These are phyloP conservation scores for Sporothrix dimorphospora DNA, from an alignment of 2,329 filamentous ascomycete species.

Conservation along the genomic window DNA sequence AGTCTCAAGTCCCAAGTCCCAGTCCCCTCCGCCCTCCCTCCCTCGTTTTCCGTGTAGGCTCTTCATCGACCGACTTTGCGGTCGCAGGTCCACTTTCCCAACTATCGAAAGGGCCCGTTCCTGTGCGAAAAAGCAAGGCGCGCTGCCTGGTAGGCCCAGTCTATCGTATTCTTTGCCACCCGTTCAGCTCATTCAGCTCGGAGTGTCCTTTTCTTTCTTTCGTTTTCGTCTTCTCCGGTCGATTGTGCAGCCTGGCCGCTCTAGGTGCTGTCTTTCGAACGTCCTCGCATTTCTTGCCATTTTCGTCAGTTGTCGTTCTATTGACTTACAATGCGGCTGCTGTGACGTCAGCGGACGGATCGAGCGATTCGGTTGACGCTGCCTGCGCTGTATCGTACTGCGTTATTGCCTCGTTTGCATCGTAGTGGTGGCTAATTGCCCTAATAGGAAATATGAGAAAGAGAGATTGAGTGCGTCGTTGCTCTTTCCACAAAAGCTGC, in stretches of 20 bases:
- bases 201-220: background rate
- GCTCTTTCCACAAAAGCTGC: background rate
- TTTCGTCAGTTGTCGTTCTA: background rate
- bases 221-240: background rate
- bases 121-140: slow-evolving; percentile 8
- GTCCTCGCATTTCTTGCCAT: background rate
- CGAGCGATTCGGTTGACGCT: background rate
- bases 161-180: slow-evolving; percentile 15
- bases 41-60: background rate
- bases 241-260: background rate
- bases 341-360: background rate
- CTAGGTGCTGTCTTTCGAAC: background rate
- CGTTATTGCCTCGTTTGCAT: too few relatives aligned
- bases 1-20: background rate
- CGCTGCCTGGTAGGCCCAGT: background rate
- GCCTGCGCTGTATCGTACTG: background rate
- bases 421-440: too few relatives aligned
- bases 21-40: background rate
- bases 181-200: background rate
- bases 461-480: too few relatives aligned
- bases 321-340: background rate
- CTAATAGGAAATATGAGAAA: too few relatives aligned
- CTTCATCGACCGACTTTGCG: background rate
- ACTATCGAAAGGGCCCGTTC: slow-evolving; percentile 5
- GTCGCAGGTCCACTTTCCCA: slow-evolving; percentile 14